Percentiles rank a stretch among this genome's conserved stretches.
Evolutionary conservation across 352 stramenopile species (phyloP).

Genomic region (Pythium grandisporangium): DNA sequence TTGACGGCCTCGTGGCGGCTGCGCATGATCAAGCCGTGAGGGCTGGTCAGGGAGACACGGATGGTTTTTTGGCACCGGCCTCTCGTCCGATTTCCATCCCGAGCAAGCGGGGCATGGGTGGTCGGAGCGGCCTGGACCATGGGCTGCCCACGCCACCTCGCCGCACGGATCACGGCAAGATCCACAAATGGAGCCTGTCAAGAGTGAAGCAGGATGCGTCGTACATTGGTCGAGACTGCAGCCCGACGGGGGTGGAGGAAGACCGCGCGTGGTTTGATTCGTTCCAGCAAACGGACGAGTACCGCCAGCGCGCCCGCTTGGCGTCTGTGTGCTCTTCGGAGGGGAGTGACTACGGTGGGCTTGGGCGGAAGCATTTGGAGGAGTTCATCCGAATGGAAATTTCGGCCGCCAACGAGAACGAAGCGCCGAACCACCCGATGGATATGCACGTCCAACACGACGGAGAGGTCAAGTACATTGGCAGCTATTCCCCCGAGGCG

Average conservation of each 20-base stretch:
- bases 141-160: slow-evolving; percentile 9
- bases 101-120: slow-evolving; percentile 8
- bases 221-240: slow-evolving; percentile 47
- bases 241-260: slow-evolving; percentile 60
- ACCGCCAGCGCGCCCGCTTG: slow-evolving; percentile 56
- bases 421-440: slow-evolving; percentile 15
- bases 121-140: slow-evolving; percentile 7
- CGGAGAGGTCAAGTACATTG: slow-evolving; percentile 61
- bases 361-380: slow-evolving; percentile 63
- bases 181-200: slow-evolving; percentile 48
- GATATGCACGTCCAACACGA: slow-evolving; percentile 1
- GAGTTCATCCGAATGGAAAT: slow-evolving; percentile 81
- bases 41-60: no score
- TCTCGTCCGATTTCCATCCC: slow-evolving; percentile 62
- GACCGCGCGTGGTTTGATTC: slow-evolving; percentile 46
- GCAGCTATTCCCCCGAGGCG: slow-evolving; percentile 83
- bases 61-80: slow-evolving; percentile 15
- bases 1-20: slow-evolving; percentile 61
- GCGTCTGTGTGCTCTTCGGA: slow-evolving; percentile 73
- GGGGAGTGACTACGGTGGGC: slow-evolving; percentile 59
- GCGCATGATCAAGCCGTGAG: no score
- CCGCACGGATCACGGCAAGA: slow-evolving; percentile 23
- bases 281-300: slow-evolving; percentile 51
- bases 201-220: slow-evolving; percentile 55
- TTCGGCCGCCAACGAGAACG: slow-evolving; percentile 53